Percentiles rank a stretch among this genome's conserved stretches.
Conservation (phyloP, 768 basidiomycete species). For the Psilocybe cubensis region DNA sequence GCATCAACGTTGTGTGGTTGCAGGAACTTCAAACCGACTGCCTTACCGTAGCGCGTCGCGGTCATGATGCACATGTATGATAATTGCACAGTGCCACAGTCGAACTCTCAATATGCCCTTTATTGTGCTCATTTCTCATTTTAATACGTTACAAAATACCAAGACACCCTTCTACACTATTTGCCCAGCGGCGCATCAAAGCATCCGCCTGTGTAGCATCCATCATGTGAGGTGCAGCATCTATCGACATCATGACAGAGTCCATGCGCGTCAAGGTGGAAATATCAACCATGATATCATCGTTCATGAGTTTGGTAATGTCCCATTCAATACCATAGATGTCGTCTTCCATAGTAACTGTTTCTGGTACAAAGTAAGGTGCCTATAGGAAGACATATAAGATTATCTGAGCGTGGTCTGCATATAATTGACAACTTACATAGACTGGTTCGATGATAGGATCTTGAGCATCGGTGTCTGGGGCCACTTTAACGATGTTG, state of each 20-base stretch:
- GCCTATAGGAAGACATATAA: constrained; percentile 25
- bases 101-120: neutral
- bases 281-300: constrained; percentile 36
- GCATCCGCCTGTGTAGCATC: constrained; percentile 22
- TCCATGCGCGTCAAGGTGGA: constrained; percentile 24
- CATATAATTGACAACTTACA: constrained; percentile 26
- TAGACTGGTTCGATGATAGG: constrained; percentile 33
- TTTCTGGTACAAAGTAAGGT: constrained; percentile 37
- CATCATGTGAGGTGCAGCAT: constrained; percentile 29
- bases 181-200: constrained; percentile 27
- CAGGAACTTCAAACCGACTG: constrained; percentile 79
- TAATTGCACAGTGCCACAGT: neutral
- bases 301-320: constrained; percentile 27
- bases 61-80: constrained; percentile 31
- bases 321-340: constrained; percentile 18
- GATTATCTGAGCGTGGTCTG: neutral
- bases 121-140: neutral
- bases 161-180: constrained; percentile 18
- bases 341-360: constrained; percentile 14
- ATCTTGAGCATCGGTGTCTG: constrained; percentile 21
- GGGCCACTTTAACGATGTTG: constrained; percentile 42
- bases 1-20: constrained; percentile 77
- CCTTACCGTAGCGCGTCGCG: constrained; percentile 75
- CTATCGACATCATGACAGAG: constrained; percentile 35
- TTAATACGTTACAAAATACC: constrained; percentile 5